Evolutionary conservation across 2,329 filamentous ascomycete species (phyloP).

Genomic region (Ophiostoma himal-ulmi): DNA sequence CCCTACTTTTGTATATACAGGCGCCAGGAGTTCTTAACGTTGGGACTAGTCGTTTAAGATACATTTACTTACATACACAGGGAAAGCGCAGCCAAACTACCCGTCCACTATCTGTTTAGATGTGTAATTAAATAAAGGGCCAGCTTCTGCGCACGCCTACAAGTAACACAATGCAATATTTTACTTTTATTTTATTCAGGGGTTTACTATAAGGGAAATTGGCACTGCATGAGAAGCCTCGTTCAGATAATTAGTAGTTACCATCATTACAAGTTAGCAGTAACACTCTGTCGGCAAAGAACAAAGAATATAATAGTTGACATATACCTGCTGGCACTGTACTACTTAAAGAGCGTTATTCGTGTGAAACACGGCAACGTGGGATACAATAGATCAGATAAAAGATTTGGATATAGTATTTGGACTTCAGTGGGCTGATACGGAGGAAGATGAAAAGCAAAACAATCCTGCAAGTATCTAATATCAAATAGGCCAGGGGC

Average conservation of each 20-base stretch:
- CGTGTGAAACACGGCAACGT: background rate
- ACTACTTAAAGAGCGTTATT: background rate
- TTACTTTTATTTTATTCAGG: background rate
- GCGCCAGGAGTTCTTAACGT: background rate
- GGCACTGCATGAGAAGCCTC: background rate
- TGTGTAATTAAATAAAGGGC: background rate
- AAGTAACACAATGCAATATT: background rate
- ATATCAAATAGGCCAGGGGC: background rate
- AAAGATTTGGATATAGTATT: background rate
- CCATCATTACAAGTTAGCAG: background rate
- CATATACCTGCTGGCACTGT: background rate
- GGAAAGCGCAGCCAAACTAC: background rate
- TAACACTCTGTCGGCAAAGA: background rate
- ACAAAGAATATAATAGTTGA: background rate
- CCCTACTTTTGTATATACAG: background rate
- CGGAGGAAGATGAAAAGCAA: background rate
- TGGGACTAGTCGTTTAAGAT: background rate
- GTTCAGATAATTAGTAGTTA: no score
- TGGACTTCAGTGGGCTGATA: no score
- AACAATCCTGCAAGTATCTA: background rate
- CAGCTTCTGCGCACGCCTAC: background rate
- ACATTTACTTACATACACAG: background rate
- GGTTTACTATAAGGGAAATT: background rate
- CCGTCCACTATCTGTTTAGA: background rate
- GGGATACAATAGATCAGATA: background rate